Base-by-base conservation (phyloP, 225 moss, liverwort and hornwort genomes). In the Straminergon stramineum region DNA sequence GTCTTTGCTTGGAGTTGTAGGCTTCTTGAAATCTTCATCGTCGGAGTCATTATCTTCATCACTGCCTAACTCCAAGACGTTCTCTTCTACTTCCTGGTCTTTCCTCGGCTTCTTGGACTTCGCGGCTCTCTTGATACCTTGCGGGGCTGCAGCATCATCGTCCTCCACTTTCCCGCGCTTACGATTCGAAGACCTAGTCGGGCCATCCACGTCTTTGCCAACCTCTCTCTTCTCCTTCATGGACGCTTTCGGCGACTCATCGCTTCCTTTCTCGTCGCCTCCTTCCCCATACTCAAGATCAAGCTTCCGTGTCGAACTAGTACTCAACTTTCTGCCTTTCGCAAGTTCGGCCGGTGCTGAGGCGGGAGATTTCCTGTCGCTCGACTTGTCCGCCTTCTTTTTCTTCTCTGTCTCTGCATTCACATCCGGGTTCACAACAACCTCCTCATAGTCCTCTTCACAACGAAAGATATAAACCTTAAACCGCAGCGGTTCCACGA, bases 381-480 rank as follows among this genome's bases (percentile, higher is more conserved):
- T 84, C 41, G 34, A 13, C 61, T 79, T 81, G 17, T 67, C 41
- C 30, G 37, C 51, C 39, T 26, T 53, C 65, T 73, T 90, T 81
- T 88, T 91, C 91, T 70, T 79, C 90, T 88, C 93, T 55, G 91
- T 90, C 64, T 7, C 70, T 26, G 84, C 82, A 64, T 35, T 55
- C 60, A 63, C 79, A n/a, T 43, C 74, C 43, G 74, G 41, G 53
- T 80, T 84, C 76, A 30, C 23, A 68, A 31, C 89, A 37, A 55
- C 35, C 87, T 76, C 91, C 57, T 89, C 93, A 16, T 68, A 61
- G 30, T 94, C 83, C 86, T 91, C 93, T 41, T 89, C 93, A 88
- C 91, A 93, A 70, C 94, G 93, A 74, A 94, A 90, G 48, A 91
- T 90, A 30, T 91, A n/a, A 66, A 94, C 94, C 89, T 91, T 92